Base-by-base conservation (phyloP, 2,329 filamentous ascomycete species). In the Ascochyta fabae region DNA sequence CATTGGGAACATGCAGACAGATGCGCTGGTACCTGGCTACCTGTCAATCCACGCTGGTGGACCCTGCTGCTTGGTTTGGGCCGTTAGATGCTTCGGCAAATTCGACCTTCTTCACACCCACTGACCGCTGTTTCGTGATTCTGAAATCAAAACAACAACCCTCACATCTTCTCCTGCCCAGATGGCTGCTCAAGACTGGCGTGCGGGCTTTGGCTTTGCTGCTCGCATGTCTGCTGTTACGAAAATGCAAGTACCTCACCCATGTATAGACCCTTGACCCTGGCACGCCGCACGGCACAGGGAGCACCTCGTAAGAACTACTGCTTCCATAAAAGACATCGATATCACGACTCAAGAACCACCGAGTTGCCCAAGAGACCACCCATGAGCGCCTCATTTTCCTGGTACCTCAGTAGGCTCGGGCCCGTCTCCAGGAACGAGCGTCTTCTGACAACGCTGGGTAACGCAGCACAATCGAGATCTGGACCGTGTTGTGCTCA, bases 221-320 rank as follows among this genome's bases (percentile, higher is more conserved):
- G 75, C 79, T 46, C 73, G 80, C 50, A 69, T 83, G 56, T 59
- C 70, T 29, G 69, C 70, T 33, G 78, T 77, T 47, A 75, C 78
- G 13, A 78, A 78, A 78, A 81, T 83, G 80, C 76, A 81, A 74
- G 79, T 79, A 69, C 51, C 54, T 56, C 59, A 41, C 49, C 40
- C 53, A 58, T 56, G 46, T 35, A 40, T 31, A 35, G 29, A 48
- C 45, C 45, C 48, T 42, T 50, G 54, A 36, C 29, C 40, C 44
- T 51, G 29, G 29, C 10, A 31, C 27, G 27, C 27, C 27, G 27
- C 27, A 29, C 12, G 39, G 19, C 42, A 45, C 53, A 60, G 47
- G 61, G 56, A 52, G 50, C 27, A 53, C 61, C 64, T 61, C 58
- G 64, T 61, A 60, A 64, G 61, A 57, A 36, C 45, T 29, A 48